phyloP scores from a whole-genome alignment of 2,329 filamentous ascomycete genomes.

The Alternaria longipes region DNA sequence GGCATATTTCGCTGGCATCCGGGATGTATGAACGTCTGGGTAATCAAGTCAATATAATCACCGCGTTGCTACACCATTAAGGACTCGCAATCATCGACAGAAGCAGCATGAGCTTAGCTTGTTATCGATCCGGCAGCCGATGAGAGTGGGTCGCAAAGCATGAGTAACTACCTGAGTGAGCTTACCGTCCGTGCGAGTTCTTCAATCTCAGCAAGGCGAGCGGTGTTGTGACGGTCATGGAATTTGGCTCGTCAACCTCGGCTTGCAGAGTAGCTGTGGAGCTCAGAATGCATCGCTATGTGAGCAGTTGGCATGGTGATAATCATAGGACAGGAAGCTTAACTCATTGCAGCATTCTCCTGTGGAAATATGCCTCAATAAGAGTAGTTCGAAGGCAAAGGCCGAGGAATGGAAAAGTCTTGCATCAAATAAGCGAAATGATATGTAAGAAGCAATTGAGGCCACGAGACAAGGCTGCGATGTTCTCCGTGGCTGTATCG shows the following conservation, averaged over 20 bases:
- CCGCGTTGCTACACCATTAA: not conserved
- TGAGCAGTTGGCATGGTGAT: not conserved
- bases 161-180: not conserved
- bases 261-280: slow-evolving; percentile 67
- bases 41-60: not conserved
- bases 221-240: slow-evolving; percentile 73
- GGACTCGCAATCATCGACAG: not conserved
- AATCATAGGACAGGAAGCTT: not conserved
- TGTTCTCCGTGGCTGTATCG: not conserved
- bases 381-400: not conserved
- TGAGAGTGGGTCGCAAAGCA: not conserved
- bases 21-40: not conserved
- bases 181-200: slow-evolving; percentile 47
- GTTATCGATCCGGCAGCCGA: not conserved
- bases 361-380: not conserved
- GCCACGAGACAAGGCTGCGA: not conserved
- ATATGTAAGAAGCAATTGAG: slow-evolving; percentile 2
- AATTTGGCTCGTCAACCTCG: slow-evolving; percentile 73
- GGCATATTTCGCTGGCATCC: not conserved
- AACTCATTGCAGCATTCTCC: not conserved
- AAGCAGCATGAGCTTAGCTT: not conserved
- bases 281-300: slow-evolving; percentile 58
- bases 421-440: slow-evolving; percentile 1
- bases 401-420: not conserved
- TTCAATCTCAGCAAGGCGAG: slow-evolving; percentile 78